Evolutionary conservation across 129 eudicot species (phyloP).

Genomic region (Lactuca saligna): DNA sequence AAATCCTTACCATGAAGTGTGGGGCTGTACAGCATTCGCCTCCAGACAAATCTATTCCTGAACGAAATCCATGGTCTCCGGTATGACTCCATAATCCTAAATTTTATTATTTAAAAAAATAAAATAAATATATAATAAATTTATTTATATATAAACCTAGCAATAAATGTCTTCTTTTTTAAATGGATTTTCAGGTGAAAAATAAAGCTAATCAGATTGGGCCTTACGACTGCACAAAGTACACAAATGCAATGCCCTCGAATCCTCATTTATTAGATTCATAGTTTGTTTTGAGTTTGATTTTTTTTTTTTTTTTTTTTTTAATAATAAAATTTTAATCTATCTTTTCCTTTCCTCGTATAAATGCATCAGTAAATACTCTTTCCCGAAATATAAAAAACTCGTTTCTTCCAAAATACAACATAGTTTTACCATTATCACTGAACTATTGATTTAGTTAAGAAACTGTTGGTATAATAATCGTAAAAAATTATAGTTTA

Average conservation of each 20-base stretch:
- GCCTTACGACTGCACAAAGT: constrained; percentile 93
- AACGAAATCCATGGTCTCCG: constrained; percentile 99
- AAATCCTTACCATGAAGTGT: constrained; percentile 71
- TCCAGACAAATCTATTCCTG: constrained; percentile 72
- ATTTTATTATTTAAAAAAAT: background rate
- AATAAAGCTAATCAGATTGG: constrained; percentile 71
- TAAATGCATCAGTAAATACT: constrained; percentile 5
- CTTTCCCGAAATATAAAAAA: background rate
- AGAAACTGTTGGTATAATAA: no score
- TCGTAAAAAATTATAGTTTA: no score
- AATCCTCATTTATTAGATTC: constrained; percentile 30
- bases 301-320: constrained; percentile 11
- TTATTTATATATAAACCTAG: no score
- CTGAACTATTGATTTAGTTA: no score
- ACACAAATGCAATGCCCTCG: constrained; percentile 41
- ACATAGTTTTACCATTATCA: no score
- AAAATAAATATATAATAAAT: no score
- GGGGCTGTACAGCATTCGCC: constrained; percentile 98
- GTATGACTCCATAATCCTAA: constrained; percentile 46
- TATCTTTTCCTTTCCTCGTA: constrained; percentile 5
- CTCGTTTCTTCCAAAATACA: no score
- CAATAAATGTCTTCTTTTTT: background rate
- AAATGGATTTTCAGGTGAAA: constrained; percentile 69
- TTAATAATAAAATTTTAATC: constrained; percentile 8
- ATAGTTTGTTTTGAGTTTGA: constrained; percentile 5